Evolutionary conservation across 352 stramenopile genomes (phyloP).

Genomic region (Globisporangium sylvaticum): DNA sequence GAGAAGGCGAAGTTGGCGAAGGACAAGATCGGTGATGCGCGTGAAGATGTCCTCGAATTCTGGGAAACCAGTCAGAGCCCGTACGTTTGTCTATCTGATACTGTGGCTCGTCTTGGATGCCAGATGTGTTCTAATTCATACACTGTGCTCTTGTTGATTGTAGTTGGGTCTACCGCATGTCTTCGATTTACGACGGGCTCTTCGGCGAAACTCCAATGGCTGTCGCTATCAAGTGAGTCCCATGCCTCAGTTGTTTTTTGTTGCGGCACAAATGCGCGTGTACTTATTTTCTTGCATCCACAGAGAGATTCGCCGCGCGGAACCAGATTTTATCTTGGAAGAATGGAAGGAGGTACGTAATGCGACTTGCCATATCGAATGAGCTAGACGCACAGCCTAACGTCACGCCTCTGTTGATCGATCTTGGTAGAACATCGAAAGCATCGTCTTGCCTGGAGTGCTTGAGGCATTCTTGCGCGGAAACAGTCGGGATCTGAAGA

Average conservation of each 20-base stretch:
- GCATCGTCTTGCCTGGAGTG: slow-evolving; percentile 92
- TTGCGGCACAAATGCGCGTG: background rate
- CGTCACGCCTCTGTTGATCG: too few species aligned
- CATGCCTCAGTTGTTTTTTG: background rate
- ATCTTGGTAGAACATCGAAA: slow-evolving; percentile 77
- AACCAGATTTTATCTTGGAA: slow-evolving; percentile 96
- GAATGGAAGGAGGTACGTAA: slow-evolving; percentile 88
- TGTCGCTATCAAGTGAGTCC: slow-evolving; percentile 83
- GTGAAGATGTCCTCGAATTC: slow-evolving; percentile 88
- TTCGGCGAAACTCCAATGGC: slow-evolving; percentile 96
- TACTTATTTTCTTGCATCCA: background rate
- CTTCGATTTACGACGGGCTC: slow-evolving; percentile 97
- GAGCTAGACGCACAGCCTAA: too few species aligned
- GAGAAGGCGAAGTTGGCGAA: slow-evolving; percentile 71
- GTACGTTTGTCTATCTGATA: slow-evolving; percentile 31
- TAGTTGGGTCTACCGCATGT: slow-evolving; percentile 95
- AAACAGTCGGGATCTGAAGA: slow-evolving; percentile 94
- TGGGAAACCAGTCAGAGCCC: slow-evolving; percentile 99
- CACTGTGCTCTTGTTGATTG: background rate
- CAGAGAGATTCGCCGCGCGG: slow-evolving; percentile 92
- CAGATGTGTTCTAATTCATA: background rate
- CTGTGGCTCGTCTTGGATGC: slow-evolving; percentile 1
- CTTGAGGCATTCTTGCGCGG: slow-evolving; percentile 94
- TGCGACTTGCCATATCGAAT: too few species aligned
- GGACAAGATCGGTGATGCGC: slow-evolving; percentile 77